Conservation (phyloP, 2,329 filamentous ascomycete species). For the Emericellopsis cladophorae region DNA sequence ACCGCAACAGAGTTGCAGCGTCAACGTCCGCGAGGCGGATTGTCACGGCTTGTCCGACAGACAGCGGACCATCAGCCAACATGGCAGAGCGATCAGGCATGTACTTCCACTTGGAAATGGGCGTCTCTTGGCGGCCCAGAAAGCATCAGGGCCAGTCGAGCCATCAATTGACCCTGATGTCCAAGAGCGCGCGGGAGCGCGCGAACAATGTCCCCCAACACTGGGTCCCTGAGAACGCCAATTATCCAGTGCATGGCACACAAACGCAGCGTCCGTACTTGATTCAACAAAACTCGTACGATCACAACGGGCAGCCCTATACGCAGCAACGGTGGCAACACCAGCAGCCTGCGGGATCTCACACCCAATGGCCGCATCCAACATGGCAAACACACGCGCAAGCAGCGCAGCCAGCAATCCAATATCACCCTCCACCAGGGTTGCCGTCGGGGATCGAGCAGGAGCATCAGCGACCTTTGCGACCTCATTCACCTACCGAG, state of each 20-base stretch:
- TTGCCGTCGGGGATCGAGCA: no score
- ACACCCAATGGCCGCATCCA: neutral
- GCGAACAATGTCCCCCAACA: conserved; percentile 29
- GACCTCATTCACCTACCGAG: conserved; percentile 7
- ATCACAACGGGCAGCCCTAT: neutral
- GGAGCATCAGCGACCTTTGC: no score
- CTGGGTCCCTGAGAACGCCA: conserved; percentile 29
- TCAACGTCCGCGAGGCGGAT: no score
- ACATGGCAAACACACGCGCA: neutral
- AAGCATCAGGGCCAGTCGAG: conserved; percentile 17
- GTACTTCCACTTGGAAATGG: conserved; percentile 38
- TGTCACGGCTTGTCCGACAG: neutral
- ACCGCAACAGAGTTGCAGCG: no score
- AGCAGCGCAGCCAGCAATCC: neutral
- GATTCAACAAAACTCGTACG: conserved; percentile 3
- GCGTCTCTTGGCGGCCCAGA: conserved; percentile 34
- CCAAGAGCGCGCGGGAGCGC: conserved; percentile 28
- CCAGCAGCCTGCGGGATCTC: neutral
- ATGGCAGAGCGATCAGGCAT: conserved; percentile 19
- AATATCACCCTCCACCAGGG: neutral
- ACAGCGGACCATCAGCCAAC: neutral
- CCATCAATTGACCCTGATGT: conserved; percentile 33
- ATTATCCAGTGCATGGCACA: conserved; percentile 13
- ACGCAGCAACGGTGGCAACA: neutral
- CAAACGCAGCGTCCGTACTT: conserved; percentile 11